Base-by-base conservation (phyloP, 352 stramenopile species). In the Phytophthora palmivora region DNA sequence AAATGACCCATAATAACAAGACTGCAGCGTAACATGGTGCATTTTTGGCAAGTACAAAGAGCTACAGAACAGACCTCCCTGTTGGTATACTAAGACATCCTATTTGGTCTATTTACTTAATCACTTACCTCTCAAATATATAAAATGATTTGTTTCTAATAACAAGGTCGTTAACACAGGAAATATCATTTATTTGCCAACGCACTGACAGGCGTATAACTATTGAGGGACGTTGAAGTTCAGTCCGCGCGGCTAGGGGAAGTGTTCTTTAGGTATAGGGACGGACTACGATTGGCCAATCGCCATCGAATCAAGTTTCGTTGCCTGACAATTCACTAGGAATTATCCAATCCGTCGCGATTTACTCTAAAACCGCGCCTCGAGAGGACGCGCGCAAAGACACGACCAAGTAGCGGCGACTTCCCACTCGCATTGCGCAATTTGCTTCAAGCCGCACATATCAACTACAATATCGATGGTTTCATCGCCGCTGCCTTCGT, bases 401-500 rank as follows among this genome's bases (percentile, higher is more conserved):
- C 28, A 55, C 37, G 19, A 26, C 28, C 6, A 21, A 18, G 45
- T n/a, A 50, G 28, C 16, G 21, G 19, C 18, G 26, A 24, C 39
- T n/a, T n/a, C n/a, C n/a, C n/a, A n/a, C n/a, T n/a, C 7, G 18
- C 26, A 76, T 63, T 53, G 14, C 33, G 42, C 53, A 77, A 71
- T 74, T 74, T 58, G 46, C 58, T 53, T 52, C 50, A 50, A 61
- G 56, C 30, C 22, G 12, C 36, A 24, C 50, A 37, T 15, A 21
- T 14, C n/a, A 41, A 21, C 37, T 8, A 47, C 18, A 38, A 18
- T 16, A 52, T 2, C 36, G 11, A 84, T 84, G 59, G 76, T 82
- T 41, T 72, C 66, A 8, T 74, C 79, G 6, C 59, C 66, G 16
- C 60, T 71, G 43, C 55, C 74, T 36, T 67, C 66, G 33, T 86